Conservation (phyloP, 768 basidiomycete genomes). For the Trametopsis cervina region DNA sequence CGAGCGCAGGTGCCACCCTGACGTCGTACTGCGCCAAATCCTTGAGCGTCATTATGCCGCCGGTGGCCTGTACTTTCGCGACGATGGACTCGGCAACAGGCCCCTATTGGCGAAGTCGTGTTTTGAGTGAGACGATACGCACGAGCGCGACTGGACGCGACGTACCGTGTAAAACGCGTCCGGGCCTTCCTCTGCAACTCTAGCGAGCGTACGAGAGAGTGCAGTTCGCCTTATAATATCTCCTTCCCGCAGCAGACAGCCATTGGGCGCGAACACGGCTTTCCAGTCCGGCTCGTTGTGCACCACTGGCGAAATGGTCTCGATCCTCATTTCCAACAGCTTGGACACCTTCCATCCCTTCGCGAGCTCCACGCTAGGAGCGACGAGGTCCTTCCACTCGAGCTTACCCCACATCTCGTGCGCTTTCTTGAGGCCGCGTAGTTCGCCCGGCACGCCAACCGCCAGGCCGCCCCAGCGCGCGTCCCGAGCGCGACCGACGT, state of each 20-base stretch:
- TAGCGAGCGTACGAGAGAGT: conserved; percentile 68
- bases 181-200: conserved; percentile 70
- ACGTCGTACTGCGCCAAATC: conserved; percentile 72
- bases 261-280: conserved; percentile 76
- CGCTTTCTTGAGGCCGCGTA: conserved; percentile 81
- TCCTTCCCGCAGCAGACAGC: conserved; percentile 64
- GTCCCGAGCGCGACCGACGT: conserved; percentile 40
- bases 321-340: conserved; percentile 71
- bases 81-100: conserved; percentile 77
- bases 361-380: conserved; percentile 71
- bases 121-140: too few relatives aligned
- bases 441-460: conserved; percentile 88
- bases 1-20: conserved; percentile 63
- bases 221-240: conserved; percentile 67
- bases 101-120: conserved; percentile 40
- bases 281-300: conserved; percentile 67
- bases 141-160: too few relatives aligned
- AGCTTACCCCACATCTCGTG: conserved; percentile 78
- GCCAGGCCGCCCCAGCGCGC: conserved; percentile 74
- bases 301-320: conserved; percentile 49
- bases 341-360: conserved; percentile 70
- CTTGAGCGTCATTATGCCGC: conserved; percentile 71
- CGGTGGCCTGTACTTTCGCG: conserved; percentile 58
- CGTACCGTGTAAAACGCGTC: conserved; percentile 75
- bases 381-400: conserved; percentile 71